Conservation (phyloP, 2,329 filamentous ascomycete genomes). For the Cucurbitaria berberidis region DNA sequence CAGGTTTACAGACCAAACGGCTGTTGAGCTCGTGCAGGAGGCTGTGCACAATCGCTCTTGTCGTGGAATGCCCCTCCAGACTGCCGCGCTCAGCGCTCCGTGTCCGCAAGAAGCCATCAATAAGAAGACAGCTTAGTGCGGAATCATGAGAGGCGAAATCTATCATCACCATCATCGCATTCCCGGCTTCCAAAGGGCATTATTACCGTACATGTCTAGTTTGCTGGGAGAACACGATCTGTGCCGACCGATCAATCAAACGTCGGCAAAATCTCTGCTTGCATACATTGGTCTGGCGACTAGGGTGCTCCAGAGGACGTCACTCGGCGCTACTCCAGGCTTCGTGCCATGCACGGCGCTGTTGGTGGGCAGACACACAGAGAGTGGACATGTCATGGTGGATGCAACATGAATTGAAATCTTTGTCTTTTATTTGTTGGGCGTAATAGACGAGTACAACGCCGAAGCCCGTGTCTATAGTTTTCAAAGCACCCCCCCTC, state of each 20-base stretch:
- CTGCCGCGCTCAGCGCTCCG: conserved; percentile 15
- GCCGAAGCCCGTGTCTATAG: conserved; percentile 32
- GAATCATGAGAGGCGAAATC: not conserved
- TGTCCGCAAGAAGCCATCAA: conserved; percentile 1
- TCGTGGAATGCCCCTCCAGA: conserved; percentile 11
- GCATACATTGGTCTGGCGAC: not conserved
- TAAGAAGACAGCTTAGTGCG: not conserved
- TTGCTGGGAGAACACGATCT: conserved; percentile 4
- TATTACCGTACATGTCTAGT: conserved; percentile 4
- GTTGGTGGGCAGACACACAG: no score
- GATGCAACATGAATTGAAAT: not conserved
- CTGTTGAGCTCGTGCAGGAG: conserved; percentile 5
- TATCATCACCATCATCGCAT: not conserved
- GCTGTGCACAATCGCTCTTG: conserved; percentile 18
- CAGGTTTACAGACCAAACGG: not conserved
- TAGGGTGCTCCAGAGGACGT: conserved; percentile 22
- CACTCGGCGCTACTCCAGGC: conserved; percentile 10
- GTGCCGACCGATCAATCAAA: conserved; percentile 14
- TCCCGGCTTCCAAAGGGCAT: not conserved
- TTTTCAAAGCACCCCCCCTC: conserved; percentile 19
- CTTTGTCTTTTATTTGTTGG: conserved; percentile 20
- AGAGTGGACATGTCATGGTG: not conserved
- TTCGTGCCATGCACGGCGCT: not conserved
- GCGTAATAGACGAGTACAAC: conserved; percentile 16
- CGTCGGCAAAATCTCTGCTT: conserved; percentile 21